Conservation (phyloP, 2,329 filamentous ascomycete species). For the Colletotrichum liriopes region DNA sequence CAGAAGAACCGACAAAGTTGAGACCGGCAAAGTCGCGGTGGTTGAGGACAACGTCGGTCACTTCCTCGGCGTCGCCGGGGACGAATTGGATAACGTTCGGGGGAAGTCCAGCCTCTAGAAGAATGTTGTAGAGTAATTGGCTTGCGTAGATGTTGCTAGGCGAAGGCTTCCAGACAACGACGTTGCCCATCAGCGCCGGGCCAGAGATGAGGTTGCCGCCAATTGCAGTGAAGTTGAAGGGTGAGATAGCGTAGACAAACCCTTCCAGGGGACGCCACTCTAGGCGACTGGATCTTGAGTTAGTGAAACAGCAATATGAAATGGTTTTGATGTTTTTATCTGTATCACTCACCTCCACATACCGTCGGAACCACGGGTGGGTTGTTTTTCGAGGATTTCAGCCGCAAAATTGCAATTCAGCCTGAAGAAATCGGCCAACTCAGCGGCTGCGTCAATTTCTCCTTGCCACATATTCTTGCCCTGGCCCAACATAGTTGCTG, state of each 20-base stretch:
- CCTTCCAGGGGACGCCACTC: constrained; percentile 93
- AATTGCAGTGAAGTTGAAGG: constrained; percentile 98
- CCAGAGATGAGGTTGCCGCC: constrained; percentile 88
- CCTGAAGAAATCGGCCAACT: constrained; percentile 91
- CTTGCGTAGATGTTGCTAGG: constrained; percentile 91
- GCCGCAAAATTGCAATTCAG: constrained; percentile 96
- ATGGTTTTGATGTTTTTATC: no score
- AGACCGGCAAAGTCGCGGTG: constrained; percentile 90
- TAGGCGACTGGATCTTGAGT: constrained; percentile 69
- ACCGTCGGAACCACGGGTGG: constrained; percentile 84
- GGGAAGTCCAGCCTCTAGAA: constrained; percentile 91
- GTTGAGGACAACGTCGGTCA: constrained; percentile 83
- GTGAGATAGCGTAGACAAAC: constrained; percentile 93
- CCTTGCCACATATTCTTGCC: constrained; percentile 99
- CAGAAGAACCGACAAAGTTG: constrained; percentile 94
- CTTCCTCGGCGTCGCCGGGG: constrained; percentile 87
- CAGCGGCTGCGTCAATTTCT: constrained; percentile 96
- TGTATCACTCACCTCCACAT: constrained; percentile 75
- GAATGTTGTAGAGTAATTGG: constrained; percentile 91
- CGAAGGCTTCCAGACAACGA: constrained; percentile 87
- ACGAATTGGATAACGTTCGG: constrained; percentile 94
- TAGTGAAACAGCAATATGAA: not conserved
- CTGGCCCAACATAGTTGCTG: constrained; percentile 94
- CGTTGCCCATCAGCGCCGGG: constrained; percentile 92
- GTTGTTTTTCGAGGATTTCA: constrained; percentile 90